Conservation (phyloP, 164 flowering plant species). For the Stephania yunnanensis region DNA sequence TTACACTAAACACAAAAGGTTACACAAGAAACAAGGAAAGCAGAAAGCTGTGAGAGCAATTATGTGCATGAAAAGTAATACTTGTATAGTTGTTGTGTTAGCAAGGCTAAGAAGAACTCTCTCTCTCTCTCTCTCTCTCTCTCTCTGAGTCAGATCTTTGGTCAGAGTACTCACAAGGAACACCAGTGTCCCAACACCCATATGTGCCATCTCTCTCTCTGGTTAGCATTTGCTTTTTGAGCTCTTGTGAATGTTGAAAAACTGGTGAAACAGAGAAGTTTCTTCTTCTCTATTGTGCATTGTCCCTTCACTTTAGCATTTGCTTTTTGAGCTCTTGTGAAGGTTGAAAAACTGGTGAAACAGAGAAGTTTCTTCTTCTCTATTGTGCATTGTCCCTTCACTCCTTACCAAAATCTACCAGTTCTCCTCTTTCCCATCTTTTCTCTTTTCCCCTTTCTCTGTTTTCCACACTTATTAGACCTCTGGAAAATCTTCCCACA, state of each 20-base stretch:
- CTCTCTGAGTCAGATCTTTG: slow-evolving; percentile 4
- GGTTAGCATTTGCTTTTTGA: background rate
- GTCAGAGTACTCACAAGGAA: background rate
- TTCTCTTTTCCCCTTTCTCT: background rate
- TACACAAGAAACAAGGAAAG: slow-evolving; percentile 4
- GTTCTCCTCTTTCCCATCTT: background rate
- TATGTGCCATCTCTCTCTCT: background rate
- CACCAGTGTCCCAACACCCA: background rate
- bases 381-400: slow-evolving; percentile 1
- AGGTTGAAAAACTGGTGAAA: background rate
- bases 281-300: background rate
- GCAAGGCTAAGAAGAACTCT: background rate
- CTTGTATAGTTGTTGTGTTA: background rate
- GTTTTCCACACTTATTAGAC: background rate
- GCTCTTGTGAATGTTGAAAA: background rate
- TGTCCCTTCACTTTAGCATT: slow-evolving; percentile 2
- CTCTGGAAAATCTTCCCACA: background rate
- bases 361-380: background rate
- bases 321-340: background rate
- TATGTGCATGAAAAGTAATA: background rate
- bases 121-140: background rate
- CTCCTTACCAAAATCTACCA: background rate
- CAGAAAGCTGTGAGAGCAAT: background rate
- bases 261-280: background rate
- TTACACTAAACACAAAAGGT: background rate